Conservation (phyloP, 257 asterid genomes). For the Capsicum rhomboideum region DNA sequence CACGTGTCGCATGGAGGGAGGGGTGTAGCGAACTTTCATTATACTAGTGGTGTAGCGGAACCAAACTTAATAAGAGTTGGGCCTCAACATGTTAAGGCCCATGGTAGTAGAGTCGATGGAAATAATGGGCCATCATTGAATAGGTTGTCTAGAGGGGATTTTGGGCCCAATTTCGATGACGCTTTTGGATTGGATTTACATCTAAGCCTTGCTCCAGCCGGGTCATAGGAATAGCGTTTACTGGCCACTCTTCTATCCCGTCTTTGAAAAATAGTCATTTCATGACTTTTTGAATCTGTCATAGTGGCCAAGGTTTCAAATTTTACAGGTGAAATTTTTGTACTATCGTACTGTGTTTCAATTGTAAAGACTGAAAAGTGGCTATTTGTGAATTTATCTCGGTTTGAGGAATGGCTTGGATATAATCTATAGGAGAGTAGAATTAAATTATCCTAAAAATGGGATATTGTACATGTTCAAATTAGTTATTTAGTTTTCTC, state of each 20-base stretch:
- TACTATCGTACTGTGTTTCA: neutral
- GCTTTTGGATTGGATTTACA: slow-evolving; percentile 78
- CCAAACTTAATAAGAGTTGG: slow-evolving; percentile 46
- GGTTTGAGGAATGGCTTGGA: neutral
- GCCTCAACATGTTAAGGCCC: slow-evolving; percentile 50
- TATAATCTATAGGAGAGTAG: neutral
- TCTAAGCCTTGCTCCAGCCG: slow-evolving; percentile 90
- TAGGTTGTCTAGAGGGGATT: slow-evolving; percentile 44
- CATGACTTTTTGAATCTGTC: neutral
- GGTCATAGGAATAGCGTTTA: slow-evolving; percentile 22
- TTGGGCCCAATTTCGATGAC: slow-evolving; percentile 61
- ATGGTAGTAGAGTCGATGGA: slow-evolving; percentile 23
- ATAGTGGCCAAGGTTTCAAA: neutral
- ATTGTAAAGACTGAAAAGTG: neutral
- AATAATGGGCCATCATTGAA: slow-evolving; percentile 62
- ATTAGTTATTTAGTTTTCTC: slow-evolving; percentile 20
- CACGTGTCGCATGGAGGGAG: slow-evolving; percentile 49
- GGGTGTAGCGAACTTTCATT: slow-evolving; percentile 37
- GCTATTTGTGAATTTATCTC: neutral
- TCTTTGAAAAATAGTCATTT: neutral
- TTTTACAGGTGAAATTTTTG: neutral
- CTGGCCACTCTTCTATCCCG: neutral
- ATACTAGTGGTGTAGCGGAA: slow-evolving; percentile 35
- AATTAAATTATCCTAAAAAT: slow-evolving; percentile 17
- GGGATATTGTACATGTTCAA: neutral